These are phyloP conservation scores for Penicillium sp. DNA, from an alignment of 2,329 filamentous ascomycete species.

Conservation along the genomic window DNA sequence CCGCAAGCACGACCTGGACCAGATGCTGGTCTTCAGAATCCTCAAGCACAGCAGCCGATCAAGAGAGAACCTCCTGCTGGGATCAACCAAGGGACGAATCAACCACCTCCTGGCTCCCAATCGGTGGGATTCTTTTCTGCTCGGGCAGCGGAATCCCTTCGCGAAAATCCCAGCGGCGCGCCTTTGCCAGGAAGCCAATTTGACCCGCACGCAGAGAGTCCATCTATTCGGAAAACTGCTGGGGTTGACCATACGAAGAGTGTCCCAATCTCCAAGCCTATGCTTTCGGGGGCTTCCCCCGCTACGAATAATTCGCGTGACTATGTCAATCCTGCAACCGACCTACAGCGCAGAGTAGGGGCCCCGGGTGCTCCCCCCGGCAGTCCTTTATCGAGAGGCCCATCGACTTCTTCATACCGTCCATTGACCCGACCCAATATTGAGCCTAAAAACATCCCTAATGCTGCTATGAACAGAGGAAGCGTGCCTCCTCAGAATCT, in stretches of 20 bases:
- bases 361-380: conserved; percentile 26
- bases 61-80: conserved; percentile 23
- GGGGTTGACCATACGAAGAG: conserved; percentile 77
- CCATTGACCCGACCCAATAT: conserved; percentile 42
- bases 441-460: conserved; percentile 22
- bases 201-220: conserved; percentile 69
- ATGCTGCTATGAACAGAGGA: conserved; percentile 16
- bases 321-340: conserved; percentile 33
- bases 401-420: conserved; percentile 39
- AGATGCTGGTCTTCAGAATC: conserved; percentile 7
- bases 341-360: conserved; percentile 34
- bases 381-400: conserved; percentile 32
- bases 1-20: conserved; percentile 15
- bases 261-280: conserved; percentile 58
- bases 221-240: conserved; percentile 81
- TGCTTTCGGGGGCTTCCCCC: conserved; percentile 30
- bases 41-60: conserved; percentile 18
- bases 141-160: conserved; percentile 54
- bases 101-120: conserved; percentile 25
- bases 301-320: conserved; percentile 29
- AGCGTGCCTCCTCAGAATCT: conserved; percentile 27
- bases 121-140: conserved; percentile 62
- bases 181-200: conserved; percentile 52
- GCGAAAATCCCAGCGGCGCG: conserved; percentile 45
- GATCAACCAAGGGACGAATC: conserved; percentile 22